Evolutionary conservation across 495 filamentous ascomycete genomes (phyloP), one percentile per base, ranked within the genome.

Genomic region (Parachaetomium inaequale): DNA sequence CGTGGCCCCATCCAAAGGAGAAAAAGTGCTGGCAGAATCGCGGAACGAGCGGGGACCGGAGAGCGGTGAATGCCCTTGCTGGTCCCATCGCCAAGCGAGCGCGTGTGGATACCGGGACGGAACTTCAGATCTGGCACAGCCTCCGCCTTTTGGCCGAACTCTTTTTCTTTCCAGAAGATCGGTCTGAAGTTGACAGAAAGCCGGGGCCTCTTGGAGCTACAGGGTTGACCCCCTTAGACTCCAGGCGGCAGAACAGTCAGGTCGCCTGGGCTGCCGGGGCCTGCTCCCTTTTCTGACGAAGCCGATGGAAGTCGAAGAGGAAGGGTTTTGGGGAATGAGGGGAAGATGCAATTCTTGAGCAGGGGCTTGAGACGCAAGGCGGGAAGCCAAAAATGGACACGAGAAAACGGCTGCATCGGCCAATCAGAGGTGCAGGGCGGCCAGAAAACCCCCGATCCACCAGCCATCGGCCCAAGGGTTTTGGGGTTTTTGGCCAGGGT

Each of bases 331-430:
- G 17, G 26, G 32, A 31, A 32, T 17, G n/a, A n/a, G 42, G 42
- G 42, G n/a, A 46, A 46, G n/a, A 52, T 49, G 49, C 26, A 52
- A 14, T 8, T 28, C 19, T 26, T 28, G 26, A 52, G 26, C 26
- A 52, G 26, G 49, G 49, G n/a, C 28, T 1, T 63, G 61, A 61
- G 60, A 65, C 62, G 63, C 42, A 54, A 59, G 40, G 61, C 46
- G 54, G 66, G 58, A 50, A 53, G 58, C 78, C 78, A 80, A 80
- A 78, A 79, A 76, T 79, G 78, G 77, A 80, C 76, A 80, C 78
- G 78, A 80, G 78, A 80, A 65, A 78, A 78, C 74, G 60, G 68
- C 45, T 70, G 77, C 78, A 78, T 77, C 74, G 76, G 70, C 77
- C 76, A 79, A 77, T 74, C 75, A 75, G 62, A 65, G 59, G 54